A percentile compares a stretch with the other conserved stretches of the same genome.
Conservation (phyloP, 768 basidiomycete genomes). For the Aureoboletus auriporus region DNA sequence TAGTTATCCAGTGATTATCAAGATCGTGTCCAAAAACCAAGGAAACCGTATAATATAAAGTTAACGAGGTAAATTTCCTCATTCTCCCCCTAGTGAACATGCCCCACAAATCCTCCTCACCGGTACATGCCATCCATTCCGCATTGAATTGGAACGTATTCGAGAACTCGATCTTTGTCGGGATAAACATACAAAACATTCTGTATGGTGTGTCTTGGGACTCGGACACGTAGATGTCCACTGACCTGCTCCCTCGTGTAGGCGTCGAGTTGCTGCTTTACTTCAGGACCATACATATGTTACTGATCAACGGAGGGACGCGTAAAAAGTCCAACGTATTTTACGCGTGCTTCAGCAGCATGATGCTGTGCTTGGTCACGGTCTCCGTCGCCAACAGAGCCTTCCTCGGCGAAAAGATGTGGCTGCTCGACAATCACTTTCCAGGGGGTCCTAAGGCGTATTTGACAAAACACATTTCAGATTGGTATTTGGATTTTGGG, state of each 20-base stretch:
- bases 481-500: constrained; percentile 28
- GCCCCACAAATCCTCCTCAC: too few species aligned
- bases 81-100: background rate
- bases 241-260: background rate
- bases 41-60: constrained; percentile 6
- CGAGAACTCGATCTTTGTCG: constrained; percentile 14
- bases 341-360: constrained; percentile 23
- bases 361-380: constrained; percentile 27
- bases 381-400: constrained; percentile 21
- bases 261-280: constrained; percentile 24
- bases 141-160: background rate
- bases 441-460: constrained; percentile 35
- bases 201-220: constrained; percentile 19
- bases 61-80: background rate
- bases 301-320: constrained; percentile 3
- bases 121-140: background rate
- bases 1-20: background rate
- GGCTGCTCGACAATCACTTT: constrained; percentile 31
- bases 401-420: constrained; percentile 31
- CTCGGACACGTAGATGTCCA: background rate
- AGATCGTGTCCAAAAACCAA: background rate
- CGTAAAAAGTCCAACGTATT: constrained; percentile 11
- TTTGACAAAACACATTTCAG: constrained; percentile 17
- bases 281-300: constrained; percentile 15
- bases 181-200: constrained; percentile 14